Base-by-base conservation (phyloP, 169 alveolate genomes). In the Plasmodium gallinaceum region DNA sequence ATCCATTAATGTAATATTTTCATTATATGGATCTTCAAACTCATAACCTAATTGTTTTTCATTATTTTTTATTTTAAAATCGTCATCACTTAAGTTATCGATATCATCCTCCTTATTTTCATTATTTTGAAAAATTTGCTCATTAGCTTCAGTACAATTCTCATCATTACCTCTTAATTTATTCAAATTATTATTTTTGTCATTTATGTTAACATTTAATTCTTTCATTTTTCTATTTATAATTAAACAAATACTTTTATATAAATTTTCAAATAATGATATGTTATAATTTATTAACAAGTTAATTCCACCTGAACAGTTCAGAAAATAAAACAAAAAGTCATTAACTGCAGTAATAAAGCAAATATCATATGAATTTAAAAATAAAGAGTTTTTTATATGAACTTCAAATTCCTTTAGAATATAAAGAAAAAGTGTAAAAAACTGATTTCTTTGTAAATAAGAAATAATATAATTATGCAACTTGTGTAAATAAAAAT, bases 281-380 rank as follows among this genome's bases (percentile, higher is more conserved):
- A 86, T 70, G 45, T 86, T 61, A 74, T 86, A 71, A 58, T 32
- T 69, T 37, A 45, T 37, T 86, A 86, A 60, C n/a, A 86, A 32
- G 61, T 86, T 51, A 43, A 86, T 86, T 71, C 92, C 92, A 86
- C 92, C 92, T 72, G 88, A 86, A 61, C 88, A 86, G 88, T 86
- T 86, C 74, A 86, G 80, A 57, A 86, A 37, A 71, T 70, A 86
- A 86, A 70, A 86, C 18, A 86, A 5, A 70, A 86, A 86, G 43
- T 86, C 92, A 54, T 86, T 86, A 26, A 86, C 75, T 22, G 73
- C 75, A 22, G 86, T 86, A 43, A 86, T 74, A 52, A 86, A 86
- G 37, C 78, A 71, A 70, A 86, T 69, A 73, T 86, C 92, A 48
- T 86, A 71, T 6, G 92, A 86, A 71, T 71, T 86, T 61, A 86